Evolutionary conservation across 306 rosid genomes (phyloP).

Genomic region (Sicyos edulis): DNA sequence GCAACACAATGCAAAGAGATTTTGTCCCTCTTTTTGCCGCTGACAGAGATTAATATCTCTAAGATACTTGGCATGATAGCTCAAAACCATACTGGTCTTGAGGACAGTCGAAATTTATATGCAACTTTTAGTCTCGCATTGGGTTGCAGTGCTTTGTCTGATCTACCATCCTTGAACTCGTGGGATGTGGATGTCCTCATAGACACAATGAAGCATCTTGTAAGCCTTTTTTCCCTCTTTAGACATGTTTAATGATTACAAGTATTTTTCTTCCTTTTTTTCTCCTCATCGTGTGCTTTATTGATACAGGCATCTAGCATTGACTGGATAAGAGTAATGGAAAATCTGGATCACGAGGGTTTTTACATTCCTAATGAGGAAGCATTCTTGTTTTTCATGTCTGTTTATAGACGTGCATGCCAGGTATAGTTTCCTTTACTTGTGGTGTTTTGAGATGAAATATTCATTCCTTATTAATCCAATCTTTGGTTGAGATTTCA

Average conservation of each 20-base stretch:
- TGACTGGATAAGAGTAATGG: constrained; percentile 73
- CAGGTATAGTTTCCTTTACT: constrained; percentile 47
- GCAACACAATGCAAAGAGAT: constrained; percentile 78
- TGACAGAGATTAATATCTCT: constrained; percentile 62
- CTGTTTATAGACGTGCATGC: constrained; percentile 58
- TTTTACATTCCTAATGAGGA: constrained; percentile 83
- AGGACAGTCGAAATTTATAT: constrained; percentile 67
- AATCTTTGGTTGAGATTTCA: constrained; percentile 31
- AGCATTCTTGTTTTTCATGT: constrained; percentile 83
- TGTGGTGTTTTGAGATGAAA: constrained; percentile 7
- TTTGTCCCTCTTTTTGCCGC: constrained; percentile 80
- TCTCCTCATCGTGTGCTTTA: constrained; percentile 18
- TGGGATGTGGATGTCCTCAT: constrained; percentile 94
- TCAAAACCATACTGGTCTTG: constrained; percentile 66
- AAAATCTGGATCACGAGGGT: constrained; percentile 92
- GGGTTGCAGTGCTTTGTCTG: constrained; percentile 54
- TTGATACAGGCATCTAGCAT: constrained; percentile 72
- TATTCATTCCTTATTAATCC: constrained; percentile 2
- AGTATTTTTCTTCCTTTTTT: constrained; percentile 5
- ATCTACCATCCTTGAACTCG: constrained; percentile 58
- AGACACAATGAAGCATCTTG: constrained; percentile 73
- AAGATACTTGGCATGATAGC: constrained; percentile 84
- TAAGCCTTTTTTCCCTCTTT: constrained; percentile 31
- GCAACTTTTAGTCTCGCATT: constrained; percentile 63
- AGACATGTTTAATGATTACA: not conserved